Evolutionary conservation across 352 stramenopile genomes (phyloP), one percentile per base, ranked within the genome.

Genomic region (Detonula confervacea): DNA sequence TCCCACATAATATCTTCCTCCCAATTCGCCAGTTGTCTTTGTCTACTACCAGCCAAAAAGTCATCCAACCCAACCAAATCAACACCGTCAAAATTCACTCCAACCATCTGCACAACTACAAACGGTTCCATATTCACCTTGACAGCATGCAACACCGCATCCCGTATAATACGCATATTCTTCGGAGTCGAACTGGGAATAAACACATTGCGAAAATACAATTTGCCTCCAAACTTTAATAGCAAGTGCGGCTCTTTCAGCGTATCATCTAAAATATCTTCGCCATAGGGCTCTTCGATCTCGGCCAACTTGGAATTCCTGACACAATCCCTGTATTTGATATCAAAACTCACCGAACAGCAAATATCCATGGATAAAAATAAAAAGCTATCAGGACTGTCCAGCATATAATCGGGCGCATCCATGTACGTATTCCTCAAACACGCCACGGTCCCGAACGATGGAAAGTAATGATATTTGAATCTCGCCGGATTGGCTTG

Each of bases 181-280:
- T 1, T 25, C 2, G 27, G 51, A 37, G 3, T 65, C n/a, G 20
- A 55, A 22, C 8, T 35, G n/a, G 65, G 65, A 1, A 74, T 42
- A 25, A 74, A 74, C 1, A 65, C 65, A 49, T 74, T 74, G 24
- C 51, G 46, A 55, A 74, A 74, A 25, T 65, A 74, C 4, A 74
- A 35, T 16, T 39, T 51, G 25, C 65, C 65, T 24, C 6, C 5
- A 22, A 74, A 74, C 0, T 8, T 2, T 4, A 74, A 25, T 11
- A 74, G 30, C 1, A 74, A 39, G 3, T 4, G 20, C 5, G 65
- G 65, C 33, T 64, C 16, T 29, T 30, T 22, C 29, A 1, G 3
- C 1, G 5, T 27, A 20, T 42, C 25, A 22, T 20, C 22, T 20
- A 42, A 44, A 1, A 20, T 42, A 6, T 6, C 2, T 12, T 64